Evolutionary conservation across 2,329 filamentous ascomycete genomes (phyloP).

Genomic region (Ambrosiella xylebori): DNA sequence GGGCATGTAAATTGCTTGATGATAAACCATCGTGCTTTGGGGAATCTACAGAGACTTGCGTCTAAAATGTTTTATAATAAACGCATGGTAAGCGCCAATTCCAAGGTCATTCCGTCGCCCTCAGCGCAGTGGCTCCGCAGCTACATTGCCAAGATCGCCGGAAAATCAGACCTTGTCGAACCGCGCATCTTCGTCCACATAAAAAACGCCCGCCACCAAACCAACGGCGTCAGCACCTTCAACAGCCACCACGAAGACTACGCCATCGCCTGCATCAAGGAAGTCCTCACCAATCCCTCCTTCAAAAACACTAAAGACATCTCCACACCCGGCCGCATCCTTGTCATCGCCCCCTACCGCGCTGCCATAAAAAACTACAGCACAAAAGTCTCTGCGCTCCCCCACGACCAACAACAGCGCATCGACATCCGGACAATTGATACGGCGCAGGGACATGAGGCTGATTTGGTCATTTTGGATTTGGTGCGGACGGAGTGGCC

Average conservation of each 20-base stretch:
- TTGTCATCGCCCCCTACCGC: slow-evolving; percentile 29
- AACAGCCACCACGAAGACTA: slow-evolving; percentile 24
- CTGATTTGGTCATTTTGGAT: slow-evolving; percentile 31
- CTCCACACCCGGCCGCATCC: slow-evolving; percentile 21
- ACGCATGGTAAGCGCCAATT: slow-evolving; percentile 19
- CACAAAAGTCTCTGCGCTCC: slow-evolving; percentile 17
- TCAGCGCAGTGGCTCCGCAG: slow-evolving; percentile 18
- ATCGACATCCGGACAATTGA: slow-evolving; percentile 28
- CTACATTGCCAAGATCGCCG: slow-evolving; percentile 18
- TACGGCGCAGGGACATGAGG: slow-evolving; percentile 29
- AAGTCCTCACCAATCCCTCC: slow-evolving; percentile 18
- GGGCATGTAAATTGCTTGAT: slow-evolving; percentile 21
- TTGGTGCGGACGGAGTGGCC: slow-evolving; percentile 25
- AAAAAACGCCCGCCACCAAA: slow-evolving; percentile 17
- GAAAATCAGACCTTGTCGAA: slow-evolving; percentile 15
- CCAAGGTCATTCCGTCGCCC: slow-evolving; percentile 16
- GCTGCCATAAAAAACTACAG: slow-evolving; percentile 22
- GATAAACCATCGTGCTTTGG: slow-evolving; percentile 23
- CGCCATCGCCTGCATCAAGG: slow-evolving; percentile 20
- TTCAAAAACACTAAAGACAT: slow-evolving; percentile 20
- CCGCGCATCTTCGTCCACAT: slow-evolving; percentile 24
- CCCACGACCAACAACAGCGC: slow-evolving; percentile 17
- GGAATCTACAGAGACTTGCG: slow-evolving; percentile 24
- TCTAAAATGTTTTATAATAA: slow-evolving; percentile 26
- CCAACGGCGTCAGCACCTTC: slow-evolving; percentile 22